These are phyloP conservation scores for Kondoa malvinella DNA, from an alignment of 768 basidiomycete species.

Conservation along the genomic window DNA sequence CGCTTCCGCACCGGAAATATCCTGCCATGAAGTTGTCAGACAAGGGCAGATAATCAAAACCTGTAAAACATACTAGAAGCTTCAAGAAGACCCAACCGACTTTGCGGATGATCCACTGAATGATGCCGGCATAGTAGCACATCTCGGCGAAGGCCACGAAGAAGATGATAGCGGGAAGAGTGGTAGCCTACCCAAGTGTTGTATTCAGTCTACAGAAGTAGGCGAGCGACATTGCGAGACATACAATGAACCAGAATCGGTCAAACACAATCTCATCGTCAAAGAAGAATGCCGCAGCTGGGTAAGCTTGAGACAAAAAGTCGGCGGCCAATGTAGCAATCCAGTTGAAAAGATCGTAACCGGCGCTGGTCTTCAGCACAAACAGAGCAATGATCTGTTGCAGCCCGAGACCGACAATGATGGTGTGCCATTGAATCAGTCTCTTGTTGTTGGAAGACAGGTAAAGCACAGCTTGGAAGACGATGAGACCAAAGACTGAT, in stretches of 20 bases:
- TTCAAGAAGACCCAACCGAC: conserved; percentile 94
- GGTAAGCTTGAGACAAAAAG: conserved; percentile 50
- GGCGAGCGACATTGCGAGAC: too few relatives aligned
- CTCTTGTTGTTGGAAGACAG: conserved; percentile 46
- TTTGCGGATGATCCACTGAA: conserved; percentile 81
- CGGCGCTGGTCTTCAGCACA: conserved; percentile 67
- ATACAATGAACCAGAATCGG: conserved; percentile 63
- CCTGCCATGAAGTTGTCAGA: conserved; percentile 29
- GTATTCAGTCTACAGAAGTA: background rate
- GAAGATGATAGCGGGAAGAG: conserved; percentile 66
- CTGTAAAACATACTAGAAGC: conserved; percentile 35
- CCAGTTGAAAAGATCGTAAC: conserved; percentile 53
- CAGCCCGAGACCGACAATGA: conserved; percentile 28
- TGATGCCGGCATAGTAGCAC: conserved; percentile 60
- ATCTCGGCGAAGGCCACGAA: conserved; percentile 86
- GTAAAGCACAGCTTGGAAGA: conserved; percentile 67
- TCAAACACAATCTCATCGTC: conserved; percentile 42
- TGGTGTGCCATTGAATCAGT: conserved; percentile 51
- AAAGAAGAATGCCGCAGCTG: conserved; percentile 70
- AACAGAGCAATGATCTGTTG: conserved; percentile 78
- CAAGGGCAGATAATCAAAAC: background rate
- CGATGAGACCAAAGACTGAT: conserved; percentile 62
- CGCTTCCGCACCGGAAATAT: conserved; percentile 84
- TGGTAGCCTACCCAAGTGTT: conserved; percentile 9
- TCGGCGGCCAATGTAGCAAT: conserved; percentile 63